Percentiles rank a stretch among this genome's conserved stretches.
These are phyloP conservation scores for Solanum hybrid DNA, from an alignment of 305 asterid species.

Conservation along the genomic window DNA sequence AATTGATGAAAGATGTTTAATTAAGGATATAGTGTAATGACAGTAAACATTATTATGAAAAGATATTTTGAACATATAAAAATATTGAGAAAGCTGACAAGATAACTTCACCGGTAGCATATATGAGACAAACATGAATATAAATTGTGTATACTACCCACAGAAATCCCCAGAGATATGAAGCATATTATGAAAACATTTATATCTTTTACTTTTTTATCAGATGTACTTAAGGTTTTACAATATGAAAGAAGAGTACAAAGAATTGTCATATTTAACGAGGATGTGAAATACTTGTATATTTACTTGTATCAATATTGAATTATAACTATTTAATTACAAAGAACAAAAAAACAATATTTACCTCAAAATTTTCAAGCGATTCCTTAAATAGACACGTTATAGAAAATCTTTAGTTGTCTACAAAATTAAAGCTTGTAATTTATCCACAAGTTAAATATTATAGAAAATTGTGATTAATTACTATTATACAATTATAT, in stretches of 20 bases:
- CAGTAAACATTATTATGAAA: not conserved
- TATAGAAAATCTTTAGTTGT: not conserved
- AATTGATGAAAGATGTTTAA: not conserved
- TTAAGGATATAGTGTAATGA: not conserved
- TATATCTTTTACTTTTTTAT: too few relatives aligned
- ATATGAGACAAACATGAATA: not conserved
- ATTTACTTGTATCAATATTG: too few relatives aligned
- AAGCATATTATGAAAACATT: too few relatives aligned
- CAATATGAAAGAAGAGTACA: too few relatives aligned
- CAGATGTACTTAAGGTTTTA: too few relatives aligned
- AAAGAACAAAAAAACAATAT: too few relatives aligned
- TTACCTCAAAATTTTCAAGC: not conserved
- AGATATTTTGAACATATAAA: not conserved
- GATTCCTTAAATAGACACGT: not conserved
- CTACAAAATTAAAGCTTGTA: not conserved
- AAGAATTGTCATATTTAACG: not conserved
- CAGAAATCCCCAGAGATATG: too few relatives aligned
- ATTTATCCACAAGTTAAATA: not conserved
- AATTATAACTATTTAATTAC: too few relatives aligned
- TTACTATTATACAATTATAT: not conserved
- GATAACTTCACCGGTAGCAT: not conserved
- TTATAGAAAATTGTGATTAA: not conserved
- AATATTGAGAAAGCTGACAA: not conserved
- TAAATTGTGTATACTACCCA: too few relatives aligned
- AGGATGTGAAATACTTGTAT: not conserved